Evolutionary conservation across 805 yeast genomes (phyloP).

Genomic region (Lipomyces starkeyi): DNA sequence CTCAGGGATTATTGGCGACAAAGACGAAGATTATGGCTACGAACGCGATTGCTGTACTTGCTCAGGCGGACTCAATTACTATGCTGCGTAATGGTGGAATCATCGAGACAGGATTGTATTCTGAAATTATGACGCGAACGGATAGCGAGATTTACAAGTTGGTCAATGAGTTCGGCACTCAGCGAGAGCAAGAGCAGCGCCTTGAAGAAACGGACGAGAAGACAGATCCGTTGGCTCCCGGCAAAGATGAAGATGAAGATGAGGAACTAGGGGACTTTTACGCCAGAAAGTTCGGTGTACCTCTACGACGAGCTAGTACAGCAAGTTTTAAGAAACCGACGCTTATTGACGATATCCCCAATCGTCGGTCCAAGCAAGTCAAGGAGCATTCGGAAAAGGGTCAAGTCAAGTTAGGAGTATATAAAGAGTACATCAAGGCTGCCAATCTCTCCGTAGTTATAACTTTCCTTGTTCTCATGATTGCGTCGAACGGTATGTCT

Average conservation of each 20-base stretch:
- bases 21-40: conserved; percentile 85
- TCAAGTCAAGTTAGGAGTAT: conserved; percentile 87
- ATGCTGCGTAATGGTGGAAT: conserved; percentile 61
- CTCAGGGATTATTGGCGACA: conserved; percentile 71
- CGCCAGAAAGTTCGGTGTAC: conserved; percentile 28
- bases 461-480: conserved; percentile 60
- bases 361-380: conserved; percentile 36
- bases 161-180: conserved; percentile 34
- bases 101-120: conserved; percentile 47
- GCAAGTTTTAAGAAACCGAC: conserved; percentile 58
- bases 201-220: conserved; percentile 9
- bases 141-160: conserved; percentile 29
- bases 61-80: conserved; percentile 71
- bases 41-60: conserved; percentile 79
- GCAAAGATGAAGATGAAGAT: conserved; percentile 25
- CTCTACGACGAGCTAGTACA: conserved; percentile 64
- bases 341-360: conserved; percentile 32
- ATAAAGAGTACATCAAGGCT: conserved; percentile 81
- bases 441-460: conserved; percentile 74
- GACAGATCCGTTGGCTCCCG: conserved; percentile 20
- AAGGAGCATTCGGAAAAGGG: conserved; percentile 92
- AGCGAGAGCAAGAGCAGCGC: conserved; percentile 1
- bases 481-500: conserved; percentile 34
- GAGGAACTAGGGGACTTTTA: conserved; percentile 9
- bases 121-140: conserved; percentile 37